These are phyloP conservation scores for Sclerotinia glacialis DNA, from an alignment of 2,329 filamentous ascomycete species.

Conservation along the genomic window DNA sequence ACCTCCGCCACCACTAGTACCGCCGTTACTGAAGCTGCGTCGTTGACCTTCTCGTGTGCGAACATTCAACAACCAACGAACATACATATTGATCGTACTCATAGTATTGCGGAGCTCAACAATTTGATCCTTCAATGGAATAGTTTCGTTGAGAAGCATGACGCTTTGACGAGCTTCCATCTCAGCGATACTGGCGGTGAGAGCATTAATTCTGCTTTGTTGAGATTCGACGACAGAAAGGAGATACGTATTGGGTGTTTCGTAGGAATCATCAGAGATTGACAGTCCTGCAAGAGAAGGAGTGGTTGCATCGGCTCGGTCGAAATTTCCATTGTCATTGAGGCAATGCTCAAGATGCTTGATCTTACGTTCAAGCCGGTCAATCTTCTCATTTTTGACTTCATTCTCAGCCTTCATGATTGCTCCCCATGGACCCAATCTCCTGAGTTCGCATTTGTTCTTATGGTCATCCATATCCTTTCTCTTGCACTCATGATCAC, in stretches of 20 bases:
- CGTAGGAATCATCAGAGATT: slow-evolving; percentile 31
- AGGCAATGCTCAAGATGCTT: slow-evolving; percentile 44
- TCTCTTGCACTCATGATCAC: slow-evolving; percentile 44
- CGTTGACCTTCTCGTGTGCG: slow-evolving; percentile 37
- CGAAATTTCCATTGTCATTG: slow-evolving; percentile 34
- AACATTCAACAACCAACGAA: slow-evolving; percentile 40
- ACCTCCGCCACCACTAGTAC: background rate
- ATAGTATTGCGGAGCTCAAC: slow-evolving; percentile 46
- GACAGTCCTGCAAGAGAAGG: slow-evolving; percentile 22
- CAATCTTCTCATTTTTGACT: slow-evolving; percentile 45
- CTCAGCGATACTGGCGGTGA: slow-evolving; percentile 56
- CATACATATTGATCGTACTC: slow-evolving; percentile 40
- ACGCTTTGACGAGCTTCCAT: slow-evolving; percentile 59
- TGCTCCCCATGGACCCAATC: slow-evolving; percentile 50
- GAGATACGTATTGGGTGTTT: slow-evolving; percentile 46
- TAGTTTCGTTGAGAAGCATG: slow-evolving; percentile 59
- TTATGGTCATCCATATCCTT: slow-evolving; percentile 47
- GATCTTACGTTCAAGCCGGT: slow-evolving; percentile 44
- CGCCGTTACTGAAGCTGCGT: slow-evolving; percentile 8
- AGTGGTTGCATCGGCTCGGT: slow-evolving; percentile 30
- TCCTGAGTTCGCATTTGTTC: slow-evolving; percentile 51
- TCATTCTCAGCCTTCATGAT: slow-evolving; percentile 47
- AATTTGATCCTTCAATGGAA: slow-evolving; percentile 62
- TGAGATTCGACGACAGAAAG: slow-evolving; percentile 49
- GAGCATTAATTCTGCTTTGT: slow-evolving; percentile 55